Conservation (phyloP, 352 stramenopile genomes). For the Phytopythium montanum region DNA sequence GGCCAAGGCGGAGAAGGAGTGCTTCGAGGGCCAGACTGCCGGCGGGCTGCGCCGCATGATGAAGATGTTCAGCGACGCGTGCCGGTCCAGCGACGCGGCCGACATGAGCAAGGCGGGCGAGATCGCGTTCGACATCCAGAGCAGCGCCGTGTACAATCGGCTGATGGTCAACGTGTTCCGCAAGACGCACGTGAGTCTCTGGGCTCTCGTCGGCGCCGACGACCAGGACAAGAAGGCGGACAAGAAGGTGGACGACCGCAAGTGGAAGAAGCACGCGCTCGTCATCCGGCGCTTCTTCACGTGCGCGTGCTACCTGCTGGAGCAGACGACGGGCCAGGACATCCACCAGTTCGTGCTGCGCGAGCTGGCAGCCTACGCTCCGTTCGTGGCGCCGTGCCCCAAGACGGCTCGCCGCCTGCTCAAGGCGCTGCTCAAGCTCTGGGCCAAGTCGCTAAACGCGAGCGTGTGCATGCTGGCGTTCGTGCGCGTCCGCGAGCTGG, state of each 20-base stretch:
- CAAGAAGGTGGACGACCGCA: conserved; percentile 73
- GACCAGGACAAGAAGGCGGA: conserved; percentile 19
- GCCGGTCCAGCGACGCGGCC: conserved; percentile 88
- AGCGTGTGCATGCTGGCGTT: conserved; percentile 92
- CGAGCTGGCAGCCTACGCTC: conserved; percentile 75
- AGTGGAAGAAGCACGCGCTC: conserved; percentile 75
- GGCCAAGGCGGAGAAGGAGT: conserved; percentile 82
- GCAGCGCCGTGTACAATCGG: conserved; percentile 93
- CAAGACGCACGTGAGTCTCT: conserved; percentile 85
- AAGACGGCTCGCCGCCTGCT: conserved; percentile 68
- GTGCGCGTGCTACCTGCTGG: conserved; percentile 90
- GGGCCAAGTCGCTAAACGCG: conserved; percentile 76
- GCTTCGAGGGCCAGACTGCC: conserved; percentile 86
- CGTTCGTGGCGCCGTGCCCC: conserved; percentile 56
- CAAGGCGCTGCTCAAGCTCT: conserved; percentile 86
- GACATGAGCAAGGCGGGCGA: conserved; percentile 65
- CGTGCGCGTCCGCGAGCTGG: conserved; percentile 94
- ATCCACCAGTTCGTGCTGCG: conserved; percentile 83
- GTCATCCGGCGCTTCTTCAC: conserved; percentile 92
- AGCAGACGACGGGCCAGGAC: conserved; percentile 77
- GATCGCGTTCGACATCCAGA: conserved; percentile 91
- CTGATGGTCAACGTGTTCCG: conserved; percentile 94
- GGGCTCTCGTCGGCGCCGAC: conserved; percentile 64
- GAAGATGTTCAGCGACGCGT: conserved; percentile 93
- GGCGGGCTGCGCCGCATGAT: conserved; percentile 90